Evolutionary conservation across 2,329 filamentous ascomycete species (phyloP), one percentile per base, ranked within the genome.

Genomic region (Xylaria arbuscula): DNA sequence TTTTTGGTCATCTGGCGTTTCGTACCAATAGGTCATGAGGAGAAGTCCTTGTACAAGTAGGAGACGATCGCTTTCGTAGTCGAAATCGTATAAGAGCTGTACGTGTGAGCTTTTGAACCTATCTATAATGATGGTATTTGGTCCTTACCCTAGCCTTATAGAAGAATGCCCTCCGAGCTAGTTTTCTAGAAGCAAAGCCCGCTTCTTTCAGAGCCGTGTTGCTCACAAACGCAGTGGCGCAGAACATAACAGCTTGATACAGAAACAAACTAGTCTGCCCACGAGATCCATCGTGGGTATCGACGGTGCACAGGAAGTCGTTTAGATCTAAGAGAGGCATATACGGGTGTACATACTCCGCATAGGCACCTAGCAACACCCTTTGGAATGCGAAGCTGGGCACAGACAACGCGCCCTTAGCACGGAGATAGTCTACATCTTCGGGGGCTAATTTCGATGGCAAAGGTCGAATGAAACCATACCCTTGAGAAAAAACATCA

Each of bases 21-120:
- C 94, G 79, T 98, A 98, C 92, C 95, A 98, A 79, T 97, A 97
- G 3, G 94, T 97, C 92, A 98, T 94, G 68, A 98, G 86, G 28
- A 98, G 85, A 24, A 98, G 85, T 4, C 93, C 91, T 80, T 98
- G 95, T 17, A 98, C 93, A 28, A 98, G 87, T 22, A 93, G 89
- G 66, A 98, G 90, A 60, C 94, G 92, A 79, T 98, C 94, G 53
- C 90, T 89, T 80, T 98, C 95, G 79, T 97, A 97, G 80, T 98
- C 95, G 73, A 97, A 97, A 78, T 98, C 94, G 81, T 98, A 98
- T 19, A 98, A 85, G 2, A 96, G 86, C 89, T 93, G 69, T 22
- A 57, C 65, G 48, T 70, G 70, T 75, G 50, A 74, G 70, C 56
- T 59, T 59, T 58, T 60, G 34, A 56, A 50, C 32, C 47, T 55